A percentile compares a stretch with the other conserved stretches of the same genome.
These are phyloP conservation scores for Pichia sp. DNA, from an alignment of 1,139 yeast genomes.

Conservation along the genomic window DNA sequence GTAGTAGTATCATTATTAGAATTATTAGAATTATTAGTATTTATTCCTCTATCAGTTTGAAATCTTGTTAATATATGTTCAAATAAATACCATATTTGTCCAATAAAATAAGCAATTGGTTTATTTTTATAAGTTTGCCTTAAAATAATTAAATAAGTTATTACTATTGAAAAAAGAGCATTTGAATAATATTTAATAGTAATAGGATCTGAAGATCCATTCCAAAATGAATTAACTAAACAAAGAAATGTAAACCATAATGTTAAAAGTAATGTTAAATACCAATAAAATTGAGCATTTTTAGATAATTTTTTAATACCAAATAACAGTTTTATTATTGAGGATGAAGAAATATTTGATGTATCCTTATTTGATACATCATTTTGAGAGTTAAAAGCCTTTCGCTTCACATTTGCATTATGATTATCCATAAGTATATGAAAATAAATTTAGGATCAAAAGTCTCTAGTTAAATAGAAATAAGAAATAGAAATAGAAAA, in stretches of 20 bases:
- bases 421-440: too few relatives aligned
- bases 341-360: not conserved
- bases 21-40: too few relatives aligned
- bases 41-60: too few relatives aligned
- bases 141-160: conserved; percentile 44
- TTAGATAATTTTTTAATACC: conserved; percentile 19
- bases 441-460: too few relatives aligned
- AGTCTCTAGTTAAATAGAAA: too few relatives aligned
- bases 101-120: conserved; percentile 25
- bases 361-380: too few relatives aligned
- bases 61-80: conserved; percentile 13
- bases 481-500: too few relatives aligned
- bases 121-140: conserved; percentile 39
- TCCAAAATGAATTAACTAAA: conserved; percentile 33
- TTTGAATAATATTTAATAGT: conserved; percentile 35
- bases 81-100: conserved; percentile 24
- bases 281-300: conserved; percentile 51
- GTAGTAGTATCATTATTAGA: not conserved
- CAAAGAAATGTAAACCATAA: conserved; percentile 33
- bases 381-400: too few relatives aligned
- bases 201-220: conserved; percentile 22
- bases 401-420: not conserved
- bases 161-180: conserved; percentile 37
- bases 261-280: conserved; percentile 41
- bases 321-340: not conserved